Conservation (phyloP, 176 grass and related monocot genomes). For the Ampelocalamus luodianensis region DNA sequence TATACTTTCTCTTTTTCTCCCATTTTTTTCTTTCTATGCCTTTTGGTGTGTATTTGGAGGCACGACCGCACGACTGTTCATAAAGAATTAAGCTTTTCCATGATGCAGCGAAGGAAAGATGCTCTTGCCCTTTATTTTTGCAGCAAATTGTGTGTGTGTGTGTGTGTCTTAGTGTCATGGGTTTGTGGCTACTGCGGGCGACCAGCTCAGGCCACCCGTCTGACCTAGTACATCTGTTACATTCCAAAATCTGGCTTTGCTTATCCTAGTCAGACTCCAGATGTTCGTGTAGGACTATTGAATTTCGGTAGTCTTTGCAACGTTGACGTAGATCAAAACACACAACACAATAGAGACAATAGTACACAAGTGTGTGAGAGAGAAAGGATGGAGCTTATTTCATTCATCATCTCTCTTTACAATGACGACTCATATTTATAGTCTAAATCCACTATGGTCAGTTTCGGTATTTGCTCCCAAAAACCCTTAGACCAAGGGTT, state of each 20-base stretch:
- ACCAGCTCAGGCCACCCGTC: conserved; percentile 22
- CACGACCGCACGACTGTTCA: conserved; percentile 46
- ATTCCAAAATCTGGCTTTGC: neutral
- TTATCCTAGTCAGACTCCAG: neutral
- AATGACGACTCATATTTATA: too few species aligned
- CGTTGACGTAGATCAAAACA: too few species aligned
- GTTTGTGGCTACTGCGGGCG: conserved; percentile 26
- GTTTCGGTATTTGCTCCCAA: too few species aligned
- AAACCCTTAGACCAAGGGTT: too few species aligned
- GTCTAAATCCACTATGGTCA: too few species aligned
- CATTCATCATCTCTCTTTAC: too few species aligned
- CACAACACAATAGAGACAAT: too few species aligned
- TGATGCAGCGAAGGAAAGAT: conserved; percentile 14
- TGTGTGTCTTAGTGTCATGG: neutral
- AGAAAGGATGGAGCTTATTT: too few species aligned
- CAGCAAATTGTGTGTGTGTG: neutral
- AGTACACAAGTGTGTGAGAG: too few species aligned
- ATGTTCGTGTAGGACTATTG: neutral
- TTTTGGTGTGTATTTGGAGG: conserved; percentile 41
- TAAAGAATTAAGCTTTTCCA: conserved; percentile 40
- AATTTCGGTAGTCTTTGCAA: too few species aligned
- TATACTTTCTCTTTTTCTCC: neutral
- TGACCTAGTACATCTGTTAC: neutral
- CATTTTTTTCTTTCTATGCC: neutral
- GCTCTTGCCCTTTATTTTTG: neutral